A percentile compares a stretch with the other conserved stretches of the same genome.
Conservation (phyloP, 202 grass and related monocot species). For the Alloteropsis angusta region DNA sequence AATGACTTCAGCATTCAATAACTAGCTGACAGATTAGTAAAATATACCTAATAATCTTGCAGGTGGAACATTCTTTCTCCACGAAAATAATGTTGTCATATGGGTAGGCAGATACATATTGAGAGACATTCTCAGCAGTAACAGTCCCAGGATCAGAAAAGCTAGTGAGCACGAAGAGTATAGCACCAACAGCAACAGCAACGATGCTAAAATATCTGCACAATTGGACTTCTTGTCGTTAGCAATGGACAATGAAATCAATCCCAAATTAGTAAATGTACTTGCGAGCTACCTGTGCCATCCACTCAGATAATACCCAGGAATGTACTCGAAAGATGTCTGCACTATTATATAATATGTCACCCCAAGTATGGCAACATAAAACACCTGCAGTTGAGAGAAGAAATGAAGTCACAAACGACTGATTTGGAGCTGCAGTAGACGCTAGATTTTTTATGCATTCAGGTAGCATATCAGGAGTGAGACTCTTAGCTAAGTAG, state of each 20-base stretch:
- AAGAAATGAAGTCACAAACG: not conserved
- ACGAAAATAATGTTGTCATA: conserved; percentile 79
- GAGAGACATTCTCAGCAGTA: conserved; percentile 74
- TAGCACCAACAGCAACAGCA: conserved; percentile 61
- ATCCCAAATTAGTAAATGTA: not conserved
- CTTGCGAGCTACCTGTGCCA: conserved; percentile 63
- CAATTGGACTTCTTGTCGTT: conserved; percentile 11
- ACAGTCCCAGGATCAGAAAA: conserved; percentile 97
- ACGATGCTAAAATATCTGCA: conserved; percentile 72
- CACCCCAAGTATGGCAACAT: conserved; percentile 73
- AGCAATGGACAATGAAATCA: conserved; percentile 14
- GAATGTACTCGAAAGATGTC: conserved; percentile 90
- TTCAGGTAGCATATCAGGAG: not conserved
- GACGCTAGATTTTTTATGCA: not conserved
- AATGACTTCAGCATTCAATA: not conserved
- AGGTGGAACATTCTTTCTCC: conserved; percentile 94
- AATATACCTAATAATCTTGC: conserved; percentile 77
- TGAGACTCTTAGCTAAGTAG: not conserved
- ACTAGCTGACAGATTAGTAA: conserved; percentile 14
- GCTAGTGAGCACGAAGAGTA: conserved; percentile 91
- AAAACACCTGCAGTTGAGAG: conserved; percentile 59
- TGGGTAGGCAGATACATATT: conserved; percentile 80
- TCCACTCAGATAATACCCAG: conserved; percentile 93
- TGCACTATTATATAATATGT: conserved; percentile 84
- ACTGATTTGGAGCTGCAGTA: not conserved